phyloP scores from a whole-genome alignment of 2,329 filamentous ascomycete species.

The Capronia americana region DNA sequence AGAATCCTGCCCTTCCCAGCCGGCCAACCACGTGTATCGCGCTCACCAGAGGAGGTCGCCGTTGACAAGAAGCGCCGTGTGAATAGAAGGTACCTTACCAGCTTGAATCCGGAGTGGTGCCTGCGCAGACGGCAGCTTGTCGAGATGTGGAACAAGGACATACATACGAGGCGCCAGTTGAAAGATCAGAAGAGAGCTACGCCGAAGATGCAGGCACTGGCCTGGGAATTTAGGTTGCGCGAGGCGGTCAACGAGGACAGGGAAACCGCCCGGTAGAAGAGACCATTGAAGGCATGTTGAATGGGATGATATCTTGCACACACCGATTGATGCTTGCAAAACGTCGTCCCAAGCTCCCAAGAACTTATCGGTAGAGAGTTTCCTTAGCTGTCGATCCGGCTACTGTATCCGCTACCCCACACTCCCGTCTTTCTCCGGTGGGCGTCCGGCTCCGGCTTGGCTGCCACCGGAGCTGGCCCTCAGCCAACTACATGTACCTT shows the following conservation, averaged over 20 bases:
- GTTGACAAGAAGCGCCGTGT: not conserved
- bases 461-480: conserved; percentile 1
- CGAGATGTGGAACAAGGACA: conserved; percentile 12
- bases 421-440: not conserved
- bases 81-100: not conserved
- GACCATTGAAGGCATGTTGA: not conserved
- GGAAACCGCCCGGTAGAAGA: not conserved
- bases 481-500: not conserved
- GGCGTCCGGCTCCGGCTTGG: not conserved
- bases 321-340: not conserved
- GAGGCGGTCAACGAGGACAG: not conserved
- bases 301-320: not conserved
- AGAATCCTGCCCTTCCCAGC: conserved; percentile 1
- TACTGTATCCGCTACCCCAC: not conserved
- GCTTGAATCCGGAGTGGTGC: not conserved
- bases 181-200: not conserved
- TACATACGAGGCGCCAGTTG: not conserved
- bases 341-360: not conserved
- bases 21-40: not conserved
- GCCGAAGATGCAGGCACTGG: conserved; percentile 2
- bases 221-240: not conserved
- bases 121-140: not conserved
- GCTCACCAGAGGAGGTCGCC: not conserved
- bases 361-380: not conserved
- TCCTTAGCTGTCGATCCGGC: not conserved